Conservation (phyloP, 192 early-diverging fungal genomes). For the Entomortierella parvispora region DNA sequence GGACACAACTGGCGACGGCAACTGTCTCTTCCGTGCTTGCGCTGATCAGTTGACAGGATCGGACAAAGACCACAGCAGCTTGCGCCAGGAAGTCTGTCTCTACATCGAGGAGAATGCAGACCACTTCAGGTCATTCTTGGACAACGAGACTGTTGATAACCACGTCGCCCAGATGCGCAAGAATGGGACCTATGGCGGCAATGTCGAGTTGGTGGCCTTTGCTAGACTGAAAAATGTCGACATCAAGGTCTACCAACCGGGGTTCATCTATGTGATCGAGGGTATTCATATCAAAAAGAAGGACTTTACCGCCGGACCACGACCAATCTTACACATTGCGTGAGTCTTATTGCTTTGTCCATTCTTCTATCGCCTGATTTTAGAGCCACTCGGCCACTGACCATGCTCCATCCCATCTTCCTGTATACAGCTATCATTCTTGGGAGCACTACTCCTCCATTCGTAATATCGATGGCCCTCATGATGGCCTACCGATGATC, state of each 20-base stretch:
- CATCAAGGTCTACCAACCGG: conserved; percentile 77
- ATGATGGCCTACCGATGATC: conserved; percentile 69
- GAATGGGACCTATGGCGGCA: conserved; percentile 73
- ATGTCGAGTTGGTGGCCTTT: conserved; percentile 80
- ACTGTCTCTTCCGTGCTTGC: conserved; percentile 68
- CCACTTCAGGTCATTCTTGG: conserved; percentile 72
- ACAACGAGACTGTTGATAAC: conserved; percentile 63
- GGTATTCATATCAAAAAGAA: conserved; percentile 62
- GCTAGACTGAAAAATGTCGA: conserved; percentile 69
- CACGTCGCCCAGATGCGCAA: conserved; percentile 70
- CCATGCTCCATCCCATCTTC: neutral
- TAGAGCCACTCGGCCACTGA: neutral
- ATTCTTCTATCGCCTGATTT: neutral
- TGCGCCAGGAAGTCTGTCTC: conserved; percentile 68
- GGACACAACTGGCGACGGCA: conserved; percentile 78
- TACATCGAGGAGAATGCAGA: conserved; percentile 68
- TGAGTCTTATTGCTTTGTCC: conserved; percentile 17
- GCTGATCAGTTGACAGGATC: conserved; percentile 76
- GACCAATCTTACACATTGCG: conserved; percentile 71
- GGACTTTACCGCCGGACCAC: conserved; percentile 37
- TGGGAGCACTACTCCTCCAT: conserved; percentile 85
- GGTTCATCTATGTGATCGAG: conserved; percentile 76
- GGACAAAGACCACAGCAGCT: conserved; percentile 61
- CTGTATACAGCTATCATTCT: conserved; percentile 65
- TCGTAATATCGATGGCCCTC: conserved; percentile 70